Percentiles rank a stretch among this genome's conserved stretches.
Conservation (phyloP, 768 basidiomycete genomes). For the Tylopilus balloui region DNA sequence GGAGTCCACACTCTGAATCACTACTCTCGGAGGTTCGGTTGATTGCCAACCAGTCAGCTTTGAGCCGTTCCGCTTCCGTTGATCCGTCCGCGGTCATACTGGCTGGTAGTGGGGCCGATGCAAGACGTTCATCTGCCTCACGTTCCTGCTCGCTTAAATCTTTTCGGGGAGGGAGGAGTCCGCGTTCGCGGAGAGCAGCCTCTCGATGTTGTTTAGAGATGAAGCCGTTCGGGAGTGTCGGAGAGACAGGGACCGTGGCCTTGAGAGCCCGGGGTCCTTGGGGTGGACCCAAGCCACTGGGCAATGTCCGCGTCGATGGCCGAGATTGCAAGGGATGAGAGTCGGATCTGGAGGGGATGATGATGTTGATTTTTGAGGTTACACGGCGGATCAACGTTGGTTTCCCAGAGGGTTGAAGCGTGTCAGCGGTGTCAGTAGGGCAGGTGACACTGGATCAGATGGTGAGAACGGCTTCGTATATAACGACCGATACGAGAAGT, state of each 20-base stretch:
- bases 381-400: constrained; percentile 28
- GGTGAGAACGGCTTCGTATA: constrained; percentile 2
- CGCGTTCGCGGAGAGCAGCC: constrained; percentile 58
- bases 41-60: constrained; percentile 48
- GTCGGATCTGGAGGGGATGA: constrained; percentile 15
- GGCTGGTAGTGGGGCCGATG: constrained; percentile 34
- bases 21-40: constrained; percentile 28
- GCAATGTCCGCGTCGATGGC: constrained; percentile 11
- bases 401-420: constrained; percentile 5
- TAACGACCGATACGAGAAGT: not conserved
- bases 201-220: constrained; percentile 32
- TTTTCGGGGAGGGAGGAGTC: constrained; percentile 46
- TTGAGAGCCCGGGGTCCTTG: constrained; percentile 7
- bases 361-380: constrained; percentile 26
- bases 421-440: not conserved
- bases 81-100: constrained; percentile 15
- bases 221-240: constrained; percentile 21
- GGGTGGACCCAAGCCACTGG: not conserved
- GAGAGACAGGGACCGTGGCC: not conserved
- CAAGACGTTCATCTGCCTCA: constrained; percentile 39
- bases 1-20: constrained; percentile 19
- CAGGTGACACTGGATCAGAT: not conserved
- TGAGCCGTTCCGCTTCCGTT: constrained; percentile 50
- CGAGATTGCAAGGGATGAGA: constrained; percentile 7
- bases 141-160: constrained; percentile 37